Evolutionary conservation across 768 basidiomycete species (phyloP).

Genomic region (Tricholoma matsutake): DNA sequence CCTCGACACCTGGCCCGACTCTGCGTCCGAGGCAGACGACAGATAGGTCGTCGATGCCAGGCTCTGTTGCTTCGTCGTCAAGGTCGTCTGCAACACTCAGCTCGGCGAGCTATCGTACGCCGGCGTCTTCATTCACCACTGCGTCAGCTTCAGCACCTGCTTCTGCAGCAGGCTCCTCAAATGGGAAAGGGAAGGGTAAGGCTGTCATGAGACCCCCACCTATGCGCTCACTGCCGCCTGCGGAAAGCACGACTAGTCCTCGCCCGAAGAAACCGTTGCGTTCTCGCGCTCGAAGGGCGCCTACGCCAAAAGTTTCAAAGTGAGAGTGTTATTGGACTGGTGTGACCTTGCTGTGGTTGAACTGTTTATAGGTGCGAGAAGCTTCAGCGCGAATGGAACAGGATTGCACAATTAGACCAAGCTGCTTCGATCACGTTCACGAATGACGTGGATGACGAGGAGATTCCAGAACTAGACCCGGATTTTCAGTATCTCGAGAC

Average conservation of each 20-base stretch:
- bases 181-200: background rate
- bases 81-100: background rate
- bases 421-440: conserved; percentile 35
- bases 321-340: background rate
- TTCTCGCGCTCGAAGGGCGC: conserved; percentile 1
- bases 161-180: background rate
- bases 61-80: background rate
- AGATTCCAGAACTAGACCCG: conserved; percentile 39
- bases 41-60: background rate
- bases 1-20: background rate
- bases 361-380: conserved; percentile 17
- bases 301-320: background rate
- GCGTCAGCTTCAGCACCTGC: background rate
- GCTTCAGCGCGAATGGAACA: conserved; percentile 34
- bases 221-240: background rate
- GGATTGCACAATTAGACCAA: conserved; percentile 18
- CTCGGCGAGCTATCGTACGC: background rate
- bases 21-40: background rate
- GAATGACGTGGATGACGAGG: conserved; percentile 42
- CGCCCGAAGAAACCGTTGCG: background rate
- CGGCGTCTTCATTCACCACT: background rate
- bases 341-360: background rate
- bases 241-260: background rate
- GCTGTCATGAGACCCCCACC: background rate
- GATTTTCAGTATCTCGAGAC: conserved; percentile 53